A percentile compares a stretch with the other conserved stretches of the same genome.
Evolutionary conservation across 768 basidiomycete species (phyloP).

Genomic region (Tulasnella sp.): DNA sequence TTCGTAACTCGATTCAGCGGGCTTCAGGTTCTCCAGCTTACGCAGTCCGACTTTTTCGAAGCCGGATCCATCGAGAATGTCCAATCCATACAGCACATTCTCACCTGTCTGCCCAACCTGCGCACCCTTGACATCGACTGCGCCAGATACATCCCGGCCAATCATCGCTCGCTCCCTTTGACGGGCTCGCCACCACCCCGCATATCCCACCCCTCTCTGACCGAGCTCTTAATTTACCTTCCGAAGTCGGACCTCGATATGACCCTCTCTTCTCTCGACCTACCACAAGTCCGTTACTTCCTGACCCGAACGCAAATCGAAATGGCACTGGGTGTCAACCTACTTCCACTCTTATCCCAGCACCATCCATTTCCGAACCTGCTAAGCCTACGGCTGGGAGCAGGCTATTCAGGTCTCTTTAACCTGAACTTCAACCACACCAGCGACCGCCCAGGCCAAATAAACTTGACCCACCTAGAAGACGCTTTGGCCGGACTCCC

Average conservation of each 20-base stretch:
- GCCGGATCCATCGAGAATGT: slow-evolving; percentile 58
- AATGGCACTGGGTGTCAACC: neutral
- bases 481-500: neutral
- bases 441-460: neutral
- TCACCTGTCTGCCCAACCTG: slow-evolving; percentile 42
- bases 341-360: neutral
- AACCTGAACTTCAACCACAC: neutral
- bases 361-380: neutral
- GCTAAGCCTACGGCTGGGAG: neutral
- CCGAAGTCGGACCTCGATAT: no score
- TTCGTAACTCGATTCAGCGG: neutral
- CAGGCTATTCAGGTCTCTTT: neutral
- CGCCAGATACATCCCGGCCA: neutral
- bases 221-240: neutral
- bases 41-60: neutral
- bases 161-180: neutral
- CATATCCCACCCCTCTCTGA: neutral
- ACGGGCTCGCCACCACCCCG: neutral
- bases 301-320: neutral
- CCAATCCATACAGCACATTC: slow-evolving; percentile 66
- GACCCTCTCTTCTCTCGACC: neutral
- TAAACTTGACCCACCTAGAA: neutral
- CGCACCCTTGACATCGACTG: slow-evolving; percentile 36
- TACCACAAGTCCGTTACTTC: neutral
- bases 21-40: neutral